Conservation (phyloP, 2,329 filamentous ascomycete genomes). For the Penicillium sp. region DNA sequence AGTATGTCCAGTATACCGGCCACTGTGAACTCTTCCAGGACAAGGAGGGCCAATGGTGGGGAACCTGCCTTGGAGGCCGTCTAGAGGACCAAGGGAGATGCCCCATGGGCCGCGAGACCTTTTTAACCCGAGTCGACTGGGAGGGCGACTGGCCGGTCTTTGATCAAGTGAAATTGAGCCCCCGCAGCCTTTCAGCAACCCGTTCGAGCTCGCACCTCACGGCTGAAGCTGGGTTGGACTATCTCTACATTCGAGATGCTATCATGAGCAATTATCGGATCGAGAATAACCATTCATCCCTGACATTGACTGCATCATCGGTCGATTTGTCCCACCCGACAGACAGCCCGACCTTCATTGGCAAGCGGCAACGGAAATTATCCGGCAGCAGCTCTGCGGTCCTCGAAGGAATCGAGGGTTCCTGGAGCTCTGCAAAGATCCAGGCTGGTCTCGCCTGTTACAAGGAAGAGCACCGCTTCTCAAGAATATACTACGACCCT, state of each 20-base stretch:
- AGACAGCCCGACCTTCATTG: slow-evolving; percentile 28
- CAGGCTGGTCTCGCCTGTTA: slow-evolving; percentile 23
- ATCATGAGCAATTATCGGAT: slow-evolving; percentile 24
- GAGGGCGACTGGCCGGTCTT: slow-evolving; percentile 15
- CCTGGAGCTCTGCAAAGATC: slow-evolving; percentile 2
- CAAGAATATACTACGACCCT: slow-evolving; percentile 25
- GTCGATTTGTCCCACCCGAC: slow-evolving; percentile 21
- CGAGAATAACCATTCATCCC: slow-evolving; percentile 1
- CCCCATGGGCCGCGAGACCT: slow-evolving; percentile 40
- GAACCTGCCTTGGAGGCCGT: slow-evolving; percentile 42
- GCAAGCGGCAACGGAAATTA: slow-evolving; percentile 29
- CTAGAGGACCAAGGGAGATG: slow-evolving; percentile 22
- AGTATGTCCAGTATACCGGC: slow-evolving; percentile 58
- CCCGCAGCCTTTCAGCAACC: slow-evolving; percentile 12
- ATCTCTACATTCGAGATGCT: slow-evolving; percentile 32
- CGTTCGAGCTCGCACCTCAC: slow-evolving; percentile 2
- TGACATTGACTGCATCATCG: slow-evolving; percentile 14
- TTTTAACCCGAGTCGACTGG: slow-evolving; percentile 36
- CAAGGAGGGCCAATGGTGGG: slow-evolving; percentile 57
- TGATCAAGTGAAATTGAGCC: slow-evolving; percentile 27
- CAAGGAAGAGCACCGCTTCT: slow-evolving; percentile 30
- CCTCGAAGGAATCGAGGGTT: slow-evolving; percentile 2
- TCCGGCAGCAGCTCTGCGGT: slow-evolving; percentile 16
- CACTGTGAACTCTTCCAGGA: slow-evolving; percentile 64
- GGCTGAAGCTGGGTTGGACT: slow-evolving; percentile 17